Percentiles rank a stretch among this genome's conserved stretches.
These are phyloP conservation scores for Truncatella angustata DNA, from an alignment of 2,329 filamentous ascomycete species.

Conservation along the genomic window DNA sequence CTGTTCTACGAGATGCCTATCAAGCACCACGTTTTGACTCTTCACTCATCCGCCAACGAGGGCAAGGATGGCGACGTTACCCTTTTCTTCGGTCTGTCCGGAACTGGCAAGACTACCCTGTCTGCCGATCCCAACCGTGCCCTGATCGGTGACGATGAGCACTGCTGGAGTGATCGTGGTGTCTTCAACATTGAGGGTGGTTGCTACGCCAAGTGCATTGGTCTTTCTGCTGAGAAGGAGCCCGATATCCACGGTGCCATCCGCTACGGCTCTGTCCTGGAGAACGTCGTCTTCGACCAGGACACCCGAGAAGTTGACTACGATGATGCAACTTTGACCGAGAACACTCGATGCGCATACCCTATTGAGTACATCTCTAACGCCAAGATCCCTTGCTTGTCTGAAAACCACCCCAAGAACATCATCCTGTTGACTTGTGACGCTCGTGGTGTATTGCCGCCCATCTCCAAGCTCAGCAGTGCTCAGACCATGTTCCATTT, in stretches of 20 bases:
- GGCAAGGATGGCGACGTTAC: constrained; percentile 93
- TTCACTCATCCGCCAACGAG: constrained; percentile 98
- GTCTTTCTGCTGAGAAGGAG: constrained; percentile 96
- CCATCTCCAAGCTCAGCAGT: constrained; percentile 93
- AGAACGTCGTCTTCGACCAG: constrained; percentile 98
- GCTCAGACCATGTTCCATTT: constrained; percentile 99
- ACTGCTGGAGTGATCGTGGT: constrained; percentile 96
- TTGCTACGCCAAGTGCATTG: constrained; percentile 99
- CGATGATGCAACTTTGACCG: constrained; percentile 89
- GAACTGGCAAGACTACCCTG: constrained; percentile 97
- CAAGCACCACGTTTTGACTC: constrained; percentile 97
- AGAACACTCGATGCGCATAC: constrained; percentile 98
- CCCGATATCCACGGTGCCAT: constrained; percentile 97
- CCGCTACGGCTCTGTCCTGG: constrained; percentile 92
- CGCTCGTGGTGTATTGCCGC: constrained; percentile 92
- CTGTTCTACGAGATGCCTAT: constrained; percentile 99
- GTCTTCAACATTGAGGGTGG: constrained; percentile 99
- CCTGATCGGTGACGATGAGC: constrained; percentile 97
- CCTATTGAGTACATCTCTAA: constrained; percentile 99
- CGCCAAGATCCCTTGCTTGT: constrained; percentile 96
- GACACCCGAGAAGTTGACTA: constrained; percentile 89
- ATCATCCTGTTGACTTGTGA: constrained; percentile 98
- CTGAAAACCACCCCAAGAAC: constrained; percentile 85
- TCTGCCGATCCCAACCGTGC: constrained; percentile 96
- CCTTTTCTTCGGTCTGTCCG: constrained; percentile 98